These are phyloP conservation scores for Schizopora paradoxa DNA, from an alignment of 1,284 basidiomycete species.

Conservation along the genomic window DNA sequence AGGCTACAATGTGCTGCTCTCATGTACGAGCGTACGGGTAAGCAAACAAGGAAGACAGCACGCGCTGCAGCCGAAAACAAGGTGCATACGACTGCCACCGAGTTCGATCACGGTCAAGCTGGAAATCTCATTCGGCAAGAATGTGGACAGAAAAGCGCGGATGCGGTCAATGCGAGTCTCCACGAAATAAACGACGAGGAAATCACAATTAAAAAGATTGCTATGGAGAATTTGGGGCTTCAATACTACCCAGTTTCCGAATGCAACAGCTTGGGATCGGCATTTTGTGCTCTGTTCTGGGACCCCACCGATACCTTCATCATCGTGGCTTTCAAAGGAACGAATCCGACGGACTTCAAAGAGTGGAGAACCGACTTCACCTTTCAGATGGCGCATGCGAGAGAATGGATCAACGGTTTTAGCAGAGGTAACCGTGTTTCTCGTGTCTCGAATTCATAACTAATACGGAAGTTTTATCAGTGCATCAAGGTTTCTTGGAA, in stretches of 20 bases:
- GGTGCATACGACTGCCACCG: conserved; percentile 2
- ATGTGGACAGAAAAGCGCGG: conserved; percentile 17
- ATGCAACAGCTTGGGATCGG: conserved; percentile 21
- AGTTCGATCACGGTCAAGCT: conserved; percentile 11
- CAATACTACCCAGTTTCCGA: conserved; percentile 24
- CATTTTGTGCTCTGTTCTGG: conserved; percentile 24
- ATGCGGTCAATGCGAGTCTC: conserved; percentile 16
- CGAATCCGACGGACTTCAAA: conserved; percentile 30
- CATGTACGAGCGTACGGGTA: conserved; percentile 26
- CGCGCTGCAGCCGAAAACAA: conserved; percentile 8
- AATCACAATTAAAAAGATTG: conserved; percentile 17
- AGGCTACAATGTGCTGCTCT: conserved; percentile 25
- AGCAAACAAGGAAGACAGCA: conserved; percentile 14
- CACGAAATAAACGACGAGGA: conserved; percentile 18
- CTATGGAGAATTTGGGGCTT: conserved; percentile 17
- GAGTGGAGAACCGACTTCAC: conserved; percentile 33
- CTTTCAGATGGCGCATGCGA: conserved; percentile 21
- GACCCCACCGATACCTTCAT: conserved; percentile 22
- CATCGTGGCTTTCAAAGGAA: conserved; percentile 27
- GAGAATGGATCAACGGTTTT: conserved; percentile 24
- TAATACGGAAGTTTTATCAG: conserved; percentile 8
- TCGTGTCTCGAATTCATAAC: not conserved
- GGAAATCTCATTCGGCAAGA: conserved; percentile 18
- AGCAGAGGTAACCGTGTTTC: conserved; percentile 18
- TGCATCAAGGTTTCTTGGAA: conserved; percentile 27